phyloP scores from a whole-genome alignment of 2,329 filamentous ascomycete genomes.

The Sclerotinia sclerotiorum region DNA sequence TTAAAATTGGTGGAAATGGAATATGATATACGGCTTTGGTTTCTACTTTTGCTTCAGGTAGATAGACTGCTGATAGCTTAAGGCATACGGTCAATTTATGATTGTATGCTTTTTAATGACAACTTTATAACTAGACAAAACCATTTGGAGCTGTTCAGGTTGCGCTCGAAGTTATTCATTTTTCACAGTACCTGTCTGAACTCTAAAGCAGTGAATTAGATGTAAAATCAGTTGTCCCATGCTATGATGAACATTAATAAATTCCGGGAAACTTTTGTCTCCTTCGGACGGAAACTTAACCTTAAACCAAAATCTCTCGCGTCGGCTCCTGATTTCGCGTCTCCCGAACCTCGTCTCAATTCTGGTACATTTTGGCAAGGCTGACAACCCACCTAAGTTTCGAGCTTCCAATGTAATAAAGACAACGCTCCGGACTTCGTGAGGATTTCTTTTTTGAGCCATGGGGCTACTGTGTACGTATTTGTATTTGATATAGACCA shows the following conservation, averaged over 20 bases:
- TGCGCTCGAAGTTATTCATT: background rate
- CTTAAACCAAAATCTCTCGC: slow-evolving; percentile 9
- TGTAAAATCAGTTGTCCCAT: background rate
- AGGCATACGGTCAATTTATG: slow-evolving; percentile 8
- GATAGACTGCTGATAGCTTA: slow-evolving; percentile 1
- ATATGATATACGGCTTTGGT: slow-evolving; percentile 13
- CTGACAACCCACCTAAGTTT: slow-evolving; percentile 19
- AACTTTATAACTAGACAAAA: slow-evolving; percentile 9
- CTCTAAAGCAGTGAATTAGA: background rate
- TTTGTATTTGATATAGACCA: background rate
- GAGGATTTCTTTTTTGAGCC: background rate
- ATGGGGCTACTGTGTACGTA: slow-evolving; percentile 37
- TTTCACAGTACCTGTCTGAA: background rate
- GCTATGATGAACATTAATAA: background rate
- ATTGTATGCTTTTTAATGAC: slow-evolving; percentile 21
- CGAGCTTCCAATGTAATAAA: slow-evolving; percentile 1
- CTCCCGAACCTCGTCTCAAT: slow-evolving; percentile 10
- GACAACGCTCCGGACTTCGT: slow-evolving; percentile 1
- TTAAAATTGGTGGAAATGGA: slow-evolving; percentile 15
- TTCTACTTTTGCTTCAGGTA: background rate
- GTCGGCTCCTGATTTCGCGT: slow-evolving; percentile 21
- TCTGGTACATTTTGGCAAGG: slow-evolving; percentile 11
- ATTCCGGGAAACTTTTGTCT: background rate
- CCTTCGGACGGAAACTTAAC: background rate
- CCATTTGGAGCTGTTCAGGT: background rate